A percentile compares a stretch with the other conserved stretches of the same genome.
Conservation (phyloP, 306 rosid genomes). For the Macrotyloma uniflorum region DNA sequence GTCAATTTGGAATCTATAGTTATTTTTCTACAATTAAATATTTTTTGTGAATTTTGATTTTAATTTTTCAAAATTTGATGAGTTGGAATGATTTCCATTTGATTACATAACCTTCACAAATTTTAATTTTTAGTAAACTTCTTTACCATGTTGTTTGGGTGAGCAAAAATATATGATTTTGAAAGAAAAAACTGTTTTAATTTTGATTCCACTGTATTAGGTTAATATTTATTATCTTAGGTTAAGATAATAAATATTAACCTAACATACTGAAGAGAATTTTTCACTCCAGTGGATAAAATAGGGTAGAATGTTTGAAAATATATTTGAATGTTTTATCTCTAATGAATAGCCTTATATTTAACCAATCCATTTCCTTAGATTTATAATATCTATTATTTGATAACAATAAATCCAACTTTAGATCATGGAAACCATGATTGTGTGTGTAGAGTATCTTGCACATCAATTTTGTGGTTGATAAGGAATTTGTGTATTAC, state of each 20-base stretch:
- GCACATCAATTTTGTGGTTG: not conserved
- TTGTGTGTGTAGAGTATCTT: not conserved
- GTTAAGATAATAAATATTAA: no score
- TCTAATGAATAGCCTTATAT: not conserved
- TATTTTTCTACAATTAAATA: not conserved
- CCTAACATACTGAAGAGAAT: no score
- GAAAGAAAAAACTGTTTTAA: not conserved
- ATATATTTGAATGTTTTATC: not conserved
- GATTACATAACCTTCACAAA: no score
- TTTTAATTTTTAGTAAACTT: no score
- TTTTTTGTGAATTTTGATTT: no score
- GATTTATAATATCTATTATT: not conserved
- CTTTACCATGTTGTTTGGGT: no score
- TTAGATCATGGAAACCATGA: not conserved
- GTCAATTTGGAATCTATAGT: not conserved
- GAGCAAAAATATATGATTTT: no score
- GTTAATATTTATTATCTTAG: no score
- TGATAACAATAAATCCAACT: not conserved
- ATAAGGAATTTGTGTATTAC: not conserved
- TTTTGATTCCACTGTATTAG: not conserved
- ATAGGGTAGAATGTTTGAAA: not conserved
- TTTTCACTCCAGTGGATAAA: not conserved
- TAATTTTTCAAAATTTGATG: no score
- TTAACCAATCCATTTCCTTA: slow-evolving; percentile 2
- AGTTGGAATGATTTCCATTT: no score